Base-by-base conservation (phyloP, 148 eudicot species). In the Persicaria maculosa region DNA sequence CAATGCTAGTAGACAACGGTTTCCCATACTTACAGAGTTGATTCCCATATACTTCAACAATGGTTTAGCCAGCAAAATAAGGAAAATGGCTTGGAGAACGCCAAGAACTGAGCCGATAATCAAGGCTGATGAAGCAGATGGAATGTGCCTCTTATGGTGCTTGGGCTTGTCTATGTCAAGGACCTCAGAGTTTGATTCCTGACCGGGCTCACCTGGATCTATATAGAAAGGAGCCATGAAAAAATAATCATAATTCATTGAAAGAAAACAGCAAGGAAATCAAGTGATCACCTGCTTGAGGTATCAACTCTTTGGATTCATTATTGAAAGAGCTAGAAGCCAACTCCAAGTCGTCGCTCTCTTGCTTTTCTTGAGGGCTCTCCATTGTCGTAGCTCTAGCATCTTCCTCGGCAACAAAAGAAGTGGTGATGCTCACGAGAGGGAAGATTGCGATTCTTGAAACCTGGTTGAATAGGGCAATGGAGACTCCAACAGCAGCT, bases 71-170 rank as follows among this genome's bases (percentile, higher is more conserved):
- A 87, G 83, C 74, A 77, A 76, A 59, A 85, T 61, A 45, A 96
- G 94, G 67, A 89, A 85, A 15, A 90, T 43, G 58, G 93, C 80
- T 65, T 96, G 97, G 44, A 88, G 76, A 20, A 96, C 81, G 73
- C 99, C 99, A 44, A 92, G 94, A 44, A 92, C 72, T 7, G 72
- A 76, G 17, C 97, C 97, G 7, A 96, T 79, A 74, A 84, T 71
- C 50, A 96, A 79, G 67, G 97, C 97, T 9, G 99, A 92, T 20
- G 99, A 90, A 50, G 99, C 99, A 72, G 97, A 92, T 69, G 99
- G 93, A 36, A 96, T 92, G n/a, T 88, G 81, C 19, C 94, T 77
- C 69, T 84, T 65, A 1, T 25, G 57, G 20, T 45, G 25, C 69
- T 74, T 43, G 14, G 75, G 61, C 4, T 31, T 54, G 47, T 43